Evolutionary conservation across 768 basidiomycete genomes (phyloP), one percentile per base, ranked within the genome.

Genomic region (Cystobasidium tubakii): DNA sequence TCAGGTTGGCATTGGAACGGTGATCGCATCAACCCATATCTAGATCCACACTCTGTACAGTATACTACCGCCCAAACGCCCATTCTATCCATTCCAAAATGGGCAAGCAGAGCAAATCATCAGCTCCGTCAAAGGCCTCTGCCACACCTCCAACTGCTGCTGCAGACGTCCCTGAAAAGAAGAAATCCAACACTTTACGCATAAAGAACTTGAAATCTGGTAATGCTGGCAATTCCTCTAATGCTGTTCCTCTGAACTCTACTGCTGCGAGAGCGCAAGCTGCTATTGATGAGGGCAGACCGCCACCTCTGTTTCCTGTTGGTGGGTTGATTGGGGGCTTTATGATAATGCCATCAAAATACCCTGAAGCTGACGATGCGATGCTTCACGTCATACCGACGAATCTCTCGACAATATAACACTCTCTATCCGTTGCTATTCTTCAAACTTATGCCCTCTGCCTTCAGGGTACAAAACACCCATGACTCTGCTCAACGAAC

Each of bases 151-250:
- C 64, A 6, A 15, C 66, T 70, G 19, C 66, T 31, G 21, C 21
- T 25, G 44, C 54, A 27, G 42, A 6, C 10, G 50, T 43, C 42
- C 17, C 66, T 27, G 39, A 36, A 2, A 25, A 29, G 25, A 54
- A 46, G 34, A 50, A 33, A 19, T 7, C 66, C 6, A 46, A 42
- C 19, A 31, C 12, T 54, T 7, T 15, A 19, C 69, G 69, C 82
- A 27, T 25, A 13, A 88, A 89, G 76, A 90, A 92, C 65, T 87
- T 92, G 76, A 90, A 89, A 80, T 89, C 90, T 73, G 92, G 92
- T 54, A 91, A 92, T 80, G 89, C 90, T n/a, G 90, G 91, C 62
- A 93, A 71, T 55, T 55, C 54, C 15, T 75, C 42, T 64, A 31
- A 79, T 80, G 66, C 70, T 79, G 1, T 75, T 76, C 34, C 66